phyloP scores from a whole-genome alignment of 2,329 filamentous ascomycete species.

The Monosporascus ibericus region DNA sequence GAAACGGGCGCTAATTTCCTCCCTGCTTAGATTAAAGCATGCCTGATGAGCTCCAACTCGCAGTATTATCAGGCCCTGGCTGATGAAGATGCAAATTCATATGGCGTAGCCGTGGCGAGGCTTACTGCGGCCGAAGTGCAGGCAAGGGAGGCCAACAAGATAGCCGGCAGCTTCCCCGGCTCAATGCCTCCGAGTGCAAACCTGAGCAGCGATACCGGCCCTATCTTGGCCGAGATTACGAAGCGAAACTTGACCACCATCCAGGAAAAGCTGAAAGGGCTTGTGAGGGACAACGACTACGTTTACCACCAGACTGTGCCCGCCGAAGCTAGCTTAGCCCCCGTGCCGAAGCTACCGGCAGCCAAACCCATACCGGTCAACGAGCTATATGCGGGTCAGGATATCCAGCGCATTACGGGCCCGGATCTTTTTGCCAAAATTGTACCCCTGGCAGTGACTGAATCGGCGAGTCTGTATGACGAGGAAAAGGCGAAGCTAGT shows the following conservation, averaged over 20 bases:
- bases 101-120: slow-evolving; percentile 78
- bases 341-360: slow-evolving; percentile 85
- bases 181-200: slow-evolving; percentile 78
- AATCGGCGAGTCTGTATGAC: slow-evolving; percentile 93
- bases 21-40: slow-evolving; percentile 60
- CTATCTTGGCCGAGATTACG: slow-evolving; percentile 69
- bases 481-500: slow-evolving; percentile 97
- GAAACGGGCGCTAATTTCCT: slow-evolving; percentile 8
- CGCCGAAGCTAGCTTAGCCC: slow-evolving; percentile 71
- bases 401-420: slow-evolving; percentile 94
- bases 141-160: slow-evolving; percentile 70
- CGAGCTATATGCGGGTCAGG: slow-evolving; percentile 93
- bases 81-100: slow-evolving; percentile 81
- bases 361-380: slow-evolving; percentile 96
- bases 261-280: slow-evolving; percentile 70
- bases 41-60: slow-evolving; percentile 75
- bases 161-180: slow-evolving; percentile 73
- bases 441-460: slow-evolving; percentile 90
- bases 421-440: slow-evolving; percentile 97
- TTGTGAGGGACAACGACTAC: slow-evolving; percentile 92
- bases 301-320: slow-evolving; percentile 95
- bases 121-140: slow-evolving; percentile 74
- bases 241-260: slow-evolving; percentile 77
- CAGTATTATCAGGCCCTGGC: slow-evolving; percentile 92
- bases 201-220: slow-evolving; percentile 71